A percentile compares a stretch with the other conserved stretches of the same genome.
These are phyloP conservation scores for Globisporangium ultimum DNA, from an alignment of 352 stramenopile species.

Conservation along the genomic window DNA sequence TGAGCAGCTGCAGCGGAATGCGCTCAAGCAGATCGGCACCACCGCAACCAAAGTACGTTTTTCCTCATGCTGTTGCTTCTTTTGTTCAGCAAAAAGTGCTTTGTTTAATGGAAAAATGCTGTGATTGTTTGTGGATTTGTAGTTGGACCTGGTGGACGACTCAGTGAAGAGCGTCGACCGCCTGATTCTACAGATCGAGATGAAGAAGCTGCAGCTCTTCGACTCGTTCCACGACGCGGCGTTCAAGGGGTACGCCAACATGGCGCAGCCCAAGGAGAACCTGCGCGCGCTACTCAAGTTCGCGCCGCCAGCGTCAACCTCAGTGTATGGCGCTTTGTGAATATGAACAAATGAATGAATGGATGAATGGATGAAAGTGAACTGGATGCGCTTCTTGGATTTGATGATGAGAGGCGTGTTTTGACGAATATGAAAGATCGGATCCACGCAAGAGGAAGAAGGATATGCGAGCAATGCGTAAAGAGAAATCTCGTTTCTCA, in stretches of 20 bases:
- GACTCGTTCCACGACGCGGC: conserved; percentile 66
- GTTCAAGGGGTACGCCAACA: conserved; percentile 72
- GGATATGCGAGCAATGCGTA: too few relatives aligned
- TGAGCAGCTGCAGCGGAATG: conserved; percentile 40
- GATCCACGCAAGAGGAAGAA: too few relatives aligned
- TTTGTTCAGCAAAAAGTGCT: not conserved
- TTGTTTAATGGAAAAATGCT: not conserved
- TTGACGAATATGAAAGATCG: too few relatives aligned
- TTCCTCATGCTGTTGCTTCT: not conserved
- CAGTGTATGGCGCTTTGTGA: too few relatives aligned
- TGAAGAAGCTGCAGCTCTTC: conserved; percentile 67
- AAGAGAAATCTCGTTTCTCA: too few relatives aligned
- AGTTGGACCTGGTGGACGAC: conserved; percentile 56
- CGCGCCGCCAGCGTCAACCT: not conserved
- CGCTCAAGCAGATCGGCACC: conserved; percentile 35
- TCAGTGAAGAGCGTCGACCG: conserved; percentile 67
- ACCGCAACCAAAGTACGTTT: conserved; percentile 42
- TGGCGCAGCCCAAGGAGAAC: conserved; percentile 64
- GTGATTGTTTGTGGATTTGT: conserved; percentile 1
- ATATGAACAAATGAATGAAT: too few relatives aligned
- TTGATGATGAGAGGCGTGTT: too few relatives aligned
- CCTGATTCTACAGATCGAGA: conserved; percentile 63
- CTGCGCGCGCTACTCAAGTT: conserved; percentile 54
- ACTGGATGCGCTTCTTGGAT: too few relatives aligned
- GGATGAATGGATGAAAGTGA: too few relatives aligned